Conservation (phyloP, 768 basidiomycete species). For the Psilocybe subaeruginosa region DNA sequence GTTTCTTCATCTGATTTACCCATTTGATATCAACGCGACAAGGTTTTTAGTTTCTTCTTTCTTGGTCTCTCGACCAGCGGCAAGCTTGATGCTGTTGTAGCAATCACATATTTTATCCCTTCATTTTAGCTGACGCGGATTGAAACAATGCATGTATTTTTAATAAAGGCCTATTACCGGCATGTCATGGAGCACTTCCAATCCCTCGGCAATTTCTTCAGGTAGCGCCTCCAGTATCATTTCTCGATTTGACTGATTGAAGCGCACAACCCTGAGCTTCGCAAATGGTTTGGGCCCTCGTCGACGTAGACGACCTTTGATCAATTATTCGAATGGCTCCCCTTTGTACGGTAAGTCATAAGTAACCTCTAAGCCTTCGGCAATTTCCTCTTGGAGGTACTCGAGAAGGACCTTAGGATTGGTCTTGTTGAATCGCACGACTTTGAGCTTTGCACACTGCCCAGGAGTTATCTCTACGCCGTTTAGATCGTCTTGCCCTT, state of each 20-base stretch:
- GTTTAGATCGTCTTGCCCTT: background rate
- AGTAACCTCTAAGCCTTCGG: slow-evolving; percentile 6
- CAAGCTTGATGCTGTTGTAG: background rate
- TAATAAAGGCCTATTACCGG: background rate
- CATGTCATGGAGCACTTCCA: no score
- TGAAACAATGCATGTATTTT: background rate
- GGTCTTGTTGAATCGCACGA: slow-evolving; percentile 8
- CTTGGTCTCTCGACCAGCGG: background rate
- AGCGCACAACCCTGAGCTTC: no score
- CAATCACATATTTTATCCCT: background rate
- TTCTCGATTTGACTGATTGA: no score
- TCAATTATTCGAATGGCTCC: slow-evolving; percentile 10
- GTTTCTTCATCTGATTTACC: slow-evolving; percentile 8
- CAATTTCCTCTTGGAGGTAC: slow-evolving; percentile 3
- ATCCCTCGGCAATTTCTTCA: no score
- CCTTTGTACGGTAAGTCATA: slow-evolving; percentile 13
- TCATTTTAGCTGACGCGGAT: background rate
- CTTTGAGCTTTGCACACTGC: background rate
- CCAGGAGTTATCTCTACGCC: background rate
- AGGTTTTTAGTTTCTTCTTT: background rate
- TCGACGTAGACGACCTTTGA: no score
- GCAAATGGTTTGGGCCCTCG: no score
- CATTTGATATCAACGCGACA: background rate
- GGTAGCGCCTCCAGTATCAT: no score
- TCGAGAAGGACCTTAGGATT: background rate